Conservation (phyloP, 2,329 filamentous ascomycete genomes). For the Ophiosphaerella korrae region DNA sequence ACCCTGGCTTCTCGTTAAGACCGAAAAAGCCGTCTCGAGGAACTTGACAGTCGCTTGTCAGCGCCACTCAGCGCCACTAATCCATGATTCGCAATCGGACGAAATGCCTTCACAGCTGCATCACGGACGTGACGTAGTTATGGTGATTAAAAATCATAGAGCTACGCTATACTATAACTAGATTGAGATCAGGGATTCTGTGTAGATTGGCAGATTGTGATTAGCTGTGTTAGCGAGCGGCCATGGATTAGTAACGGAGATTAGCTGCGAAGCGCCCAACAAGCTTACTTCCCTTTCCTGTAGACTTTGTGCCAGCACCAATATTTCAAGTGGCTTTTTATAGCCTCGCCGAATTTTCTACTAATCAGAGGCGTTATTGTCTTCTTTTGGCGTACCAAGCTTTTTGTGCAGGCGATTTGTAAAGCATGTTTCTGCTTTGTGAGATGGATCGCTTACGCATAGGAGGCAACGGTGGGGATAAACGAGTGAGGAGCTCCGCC, state of each 20-base stretch:
- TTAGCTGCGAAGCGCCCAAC: not conserved
- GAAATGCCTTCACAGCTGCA: conserved; percentile 1
- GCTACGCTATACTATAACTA: not conserved
- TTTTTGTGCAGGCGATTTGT: conserved; percentile 3
- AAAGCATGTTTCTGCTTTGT: conserved; percentile 1
- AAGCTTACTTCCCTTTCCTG: not conserved
- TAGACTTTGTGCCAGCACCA: not conserved
- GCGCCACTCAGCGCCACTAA: too few relatives aligned
- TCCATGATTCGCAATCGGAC: conserved; percentile 6
- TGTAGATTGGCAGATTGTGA: not conserved
- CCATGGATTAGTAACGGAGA: not conserved
- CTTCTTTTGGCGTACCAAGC: not conserved
- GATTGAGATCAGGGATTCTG: not conserved
- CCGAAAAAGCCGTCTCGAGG: too few relatives aligned
- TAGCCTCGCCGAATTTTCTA: not conserved
- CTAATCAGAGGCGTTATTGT: not conserved
- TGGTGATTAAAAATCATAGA: conserved; percentile 1
- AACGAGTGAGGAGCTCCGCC: not conserved
- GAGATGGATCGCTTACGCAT: not conserved
- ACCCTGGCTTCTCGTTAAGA: too few relatives aligned
- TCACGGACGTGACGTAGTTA: not conserved
- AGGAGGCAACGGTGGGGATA: not conserved
- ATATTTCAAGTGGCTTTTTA: not conserved
- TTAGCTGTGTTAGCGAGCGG: not conserved
- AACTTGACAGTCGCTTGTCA: too few relatives aligned